A percentile compares a stretch with the other conserved stretches of the same genome.
Conservation (phyloP, 805 yeast species). For the Allodekkera sacchari region DNA sequence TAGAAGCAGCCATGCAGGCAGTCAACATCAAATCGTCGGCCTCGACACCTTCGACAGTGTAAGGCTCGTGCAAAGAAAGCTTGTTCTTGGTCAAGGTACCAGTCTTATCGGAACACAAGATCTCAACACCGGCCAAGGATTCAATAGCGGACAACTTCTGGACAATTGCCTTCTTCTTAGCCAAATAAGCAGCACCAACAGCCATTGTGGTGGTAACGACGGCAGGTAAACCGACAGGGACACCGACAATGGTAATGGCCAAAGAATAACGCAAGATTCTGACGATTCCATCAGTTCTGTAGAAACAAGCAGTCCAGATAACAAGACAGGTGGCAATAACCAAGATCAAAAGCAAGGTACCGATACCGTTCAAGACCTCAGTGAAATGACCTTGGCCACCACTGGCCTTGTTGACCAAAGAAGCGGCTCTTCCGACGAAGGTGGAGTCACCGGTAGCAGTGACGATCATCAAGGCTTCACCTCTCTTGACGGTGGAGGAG, state of each 20-base stretch:
- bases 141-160: slow-evolving; percentile 90
- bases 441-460: slow-evolving; percentile 89
- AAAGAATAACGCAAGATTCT: slow-evolving; percentile 76
- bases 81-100: slow-evolving; percentile 94
- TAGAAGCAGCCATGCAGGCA: slow-evolving; percentile 89
- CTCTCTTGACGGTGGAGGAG: slow-evolving; percentile 84
- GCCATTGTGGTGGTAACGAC: slow-evolving; percentile 96
- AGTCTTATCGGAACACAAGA: slow-evolving; percentile 89
- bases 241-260: slow-evolving; percentile 91
- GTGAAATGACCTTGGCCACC: slow-evolving; percentile 88
- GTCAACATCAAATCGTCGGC: slow-evolving; percentile 88
- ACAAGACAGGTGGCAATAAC: slow-evolving; percentile 73
- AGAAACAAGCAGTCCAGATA: slow-evolving; percentile 84
- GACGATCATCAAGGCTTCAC: slow-evolving; percentile 85
- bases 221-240: slow-evolving; percentile 94
- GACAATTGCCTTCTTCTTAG: slow-evolving; percentile 89
- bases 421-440: slow-evolving; percentile 90
- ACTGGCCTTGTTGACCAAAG: slow-evolving; percentile 82
- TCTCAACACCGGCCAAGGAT: slow-evolving; percentile 92
- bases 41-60: slow-evolving; percentile 90
- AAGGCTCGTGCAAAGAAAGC: slow-evolving; percentile 85
- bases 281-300: slow-evolving; percentile 75
- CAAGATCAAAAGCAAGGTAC: slow-evolving; percentile 75
- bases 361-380: slow-evolving; percentile 90
- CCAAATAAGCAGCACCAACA: slow-evolving; percentile 95